Percentiles rank a stretch among this genome's conserved stretches.
phyloP scores from a whole-genome alignment of 2,329 filamentous ascomycete species.

The Myriosclerotinia duriaeana region DNA sequence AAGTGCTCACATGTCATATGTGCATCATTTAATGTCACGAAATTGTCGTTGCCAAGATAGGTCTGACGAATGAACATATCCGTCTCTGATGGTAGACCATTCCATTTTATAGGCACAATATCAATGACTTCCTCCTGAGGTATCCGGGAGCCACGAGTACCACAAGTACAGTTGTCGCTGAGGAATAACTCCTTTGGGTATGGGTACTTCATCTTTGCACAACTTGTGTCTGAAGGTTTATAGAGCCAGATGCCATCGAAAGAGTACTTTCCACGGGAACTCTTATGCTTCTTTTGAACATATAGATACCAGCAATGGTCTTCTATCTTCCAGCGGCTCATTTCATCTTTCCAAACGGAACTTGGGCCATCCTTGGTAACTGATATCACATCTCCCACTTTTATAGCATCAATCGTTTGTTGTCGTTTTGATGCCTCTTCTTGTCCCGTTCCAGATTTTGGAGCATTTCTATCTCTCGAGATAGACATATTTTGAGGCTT shows the following conservation, averaged over 20 bases:
- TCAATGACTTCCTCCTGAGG: constrained; percentile 55
- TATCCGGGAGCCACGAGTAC: constrained; percentile 44
- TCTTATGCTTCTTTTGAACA: constrained; percentile 56
- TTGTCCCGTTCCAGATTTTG: not conserved
- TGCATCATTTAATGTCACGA: constrained; percentile 54
- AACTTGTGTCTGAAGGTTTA: constrained; percentile 67
- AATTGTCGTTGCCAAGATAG: constrained; percentile 61
- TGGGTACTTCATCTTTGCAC: constrained; percentile 66
- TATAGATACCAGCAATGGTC: constrained; percentile 68
- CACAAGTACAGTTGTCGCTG: constrained; percentile 73
- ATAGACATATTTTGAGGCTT: not conserved
- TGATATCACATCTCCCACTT: constrained; percentile 51
- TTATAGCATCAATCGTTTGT: constrained; percentile 51
- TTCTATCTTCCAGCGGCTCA: constrained; percentile 45
- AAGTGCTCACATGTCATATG: constrained; percentile 56
- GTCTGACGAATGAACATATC: constrained; percentile 71
- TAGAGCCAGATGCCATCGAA: constrained; percentile 76
- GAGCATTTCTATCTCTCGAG: not conserved
- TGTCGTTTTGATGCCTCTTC: constrained; percentile 19
- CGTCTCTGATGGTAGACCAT: constrained; percentile 46
- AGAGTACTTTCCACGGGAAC: constrained; percentile 41
- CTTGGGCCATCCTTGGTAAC: constrained; percentile 46
- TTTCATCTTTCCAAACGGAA: constrained; percentile 57
- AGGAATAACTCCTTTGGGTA: constrained; percentile 73
- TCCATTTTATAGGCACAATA: constrained; percentile 59